phyloP scores from a whole-genome alignment of 2,329 filamentous ascomycete genomes.

The Ophiostoma australiae region DNA sequence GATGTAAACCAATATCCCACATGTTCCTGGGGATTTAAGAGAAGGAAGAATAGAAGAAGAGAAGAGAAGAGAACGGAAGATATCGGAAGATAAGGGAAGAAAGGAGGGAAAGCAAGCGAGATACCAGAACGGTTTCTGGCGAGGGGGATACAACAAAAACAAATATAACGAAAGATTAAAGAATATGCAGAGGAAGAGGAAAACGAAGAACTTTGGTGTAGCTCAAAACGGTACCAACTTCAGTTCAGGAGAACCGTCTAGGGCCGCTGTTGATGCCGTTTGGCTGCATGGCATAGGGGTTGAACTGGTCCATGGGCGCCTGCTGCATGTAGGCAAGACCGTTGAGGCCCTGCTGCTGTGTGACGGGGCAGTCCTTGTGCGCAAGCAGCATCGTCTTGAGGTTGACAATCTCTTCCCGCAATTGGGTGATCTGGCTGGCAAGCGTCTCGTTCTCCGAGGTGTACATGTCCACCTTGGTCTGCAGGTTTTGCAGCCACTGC shows the following conservation, averaged over 20 bases:
- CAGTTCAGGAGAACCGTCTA: constrained; percentile 46
- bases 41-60: neutral
- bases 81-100: neutral
- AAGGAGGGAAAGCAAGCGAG: neutral
- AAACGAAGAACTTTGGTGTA: neutral
- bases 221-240: neutral
- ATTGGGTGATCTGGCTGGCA: constrained; percentile 72
- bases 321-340: constrained; percentile 47
- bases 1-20: neutral
- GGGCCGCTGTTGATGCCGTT: constrained; percentile 38
- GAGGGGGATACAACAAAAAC: constrained; percentile 5
- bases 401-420: constrained; percentile 90
- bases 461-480: constrained; percentile 90
- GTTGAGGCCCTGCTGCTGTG: constrained; percentile 71
- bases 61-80: neutral
- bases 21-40: neutral
- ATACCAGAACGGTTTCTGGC: neutral
- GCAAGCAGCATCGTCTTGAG: constrained; percentile 88
- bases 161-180: neutral
- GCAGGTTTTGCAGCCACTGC: constrained; percentile 94
- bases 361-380: constrained; percentile 94
- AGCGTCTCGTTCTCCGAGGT: constrained; percentile 87
- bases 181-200: neutral
- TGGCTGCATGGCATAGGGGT: constrained; percentile 40
- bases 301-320: constrained; percentile 47